Evolutionary conservation across 352 stramenopile genomes (phyloP), one percentile per base, ranked within the genome.

Genomic region (Phytopythium cucurbitacearum): DNA sequence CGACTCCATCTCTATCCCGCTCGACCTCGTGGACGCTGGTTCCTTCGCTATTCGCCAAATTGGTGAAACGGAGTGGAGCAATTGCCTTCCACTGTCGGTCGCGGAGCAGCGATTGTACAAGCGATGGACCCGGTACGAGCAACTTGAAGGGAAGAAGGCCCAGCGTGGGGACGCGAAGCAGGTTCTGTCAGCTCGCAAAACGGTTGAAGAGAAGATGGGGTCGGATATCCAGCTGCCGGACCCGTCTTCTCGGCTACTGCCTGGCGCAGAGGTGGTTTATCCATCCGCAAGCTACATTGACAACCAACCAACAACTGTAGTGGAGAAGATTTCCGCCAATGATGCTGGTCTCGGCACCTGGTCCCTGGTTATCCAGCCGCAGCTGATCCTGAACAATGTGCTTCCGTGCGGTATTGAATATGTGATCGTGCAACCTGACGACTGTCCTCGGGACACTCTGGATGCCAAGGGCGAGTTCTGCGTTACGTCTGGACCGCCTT

Each of bases 21-120:
- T 95, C 36, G 63, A 90, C 57, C 65, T 95, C 36, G 70, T 92
- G 40, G 80, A 85, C 40, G 54, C 57, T 5, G 85, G 85, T 0
- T 74, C 60, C 40, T 95, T 93, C 47, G 78, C 79, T 34, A 94
- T 95, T 68, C 81, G 85, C 2, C 85, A 95, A 60, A 76, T 80
- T 37, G 85, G 85, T 21, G 85, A 95, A 64, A 85, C 70, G 5
- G 81, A 91, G 13, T 95, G 85, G 85, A 95, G 85, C 51, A 93
- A 93, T 49, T 76, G 57, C 7, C 45, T 95, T 16, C 59, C 68
- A 28, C 59, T 95, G 0, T 88, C 85, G 4, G 80, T 91, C 7
- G 69, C 62, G 10, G 78, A 90, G 13, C 83, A 93, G 48, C 69
- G 80, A 3, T n/a, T 89, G 36, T 91, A 80, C 47, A 93, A 93